Evolutionary conservation across 1,284 basidiomycete species (phyloP), one percentile per base, ranked within the genome.

Genomic region (Trametes versicolor): DNA sequence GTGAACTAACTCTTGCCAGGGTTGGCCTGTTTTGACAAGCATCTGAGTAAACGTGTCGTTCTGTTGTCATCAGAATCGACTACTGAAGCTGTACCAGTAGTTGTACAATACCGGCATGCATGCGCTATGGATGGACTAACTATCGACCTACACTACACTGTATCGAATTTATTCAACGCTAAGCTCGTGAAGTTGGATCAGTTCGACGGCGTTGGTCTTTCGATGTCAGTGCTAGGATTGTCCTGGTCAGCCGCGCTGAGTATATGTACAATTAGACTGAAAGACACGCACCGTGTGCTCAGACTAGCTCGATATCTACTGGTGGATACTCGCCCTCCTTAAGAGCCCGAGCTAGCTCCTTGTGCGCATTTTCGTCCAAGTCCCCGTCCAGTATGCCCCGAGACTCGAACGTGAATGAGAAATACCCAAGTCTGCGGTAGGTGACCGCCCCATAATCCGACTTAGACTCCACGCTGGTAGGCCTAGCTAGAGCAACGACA

Each of bases 1-100:
- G 39, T 6, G 34, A 51, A 19, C 25, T 41, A 23, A 43, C 34
- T n/a, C 4, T 4, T 29, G 29, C 7, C 15, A 67, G 65, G 65
- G 59, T 21, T 67, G 65, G 65, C 65, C 65, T 8, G 65, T 61
- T 2, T 39, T 67, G 58, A 72, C 66, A 50, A 55, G 19, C 15
- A 59, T 66, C 17, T 54, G 52, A 52, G n/a, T 29, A 12, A 8
- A 1, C 2, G 19, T 32, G 27, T 34, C 9, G 32, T 29, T 51
- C 9, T 21, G 15, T 7, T 43, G 41, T n/a, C 8, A 4, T 48
- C 12, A 48, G 21, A 3, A 25, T 12, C 13, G 39, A 41, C 13
- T 41, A 5, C 13, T 41, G 19, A 48, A 5, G 7, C 9, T 48
- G 21, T 25, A 48, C 23, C 45, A 8, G 21, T 25, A 25, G 25